phyloP scores from a whole-genome alignment of 2,329 filamentous ascomycete species.

The Amauroascus verrucosus region DNA sequence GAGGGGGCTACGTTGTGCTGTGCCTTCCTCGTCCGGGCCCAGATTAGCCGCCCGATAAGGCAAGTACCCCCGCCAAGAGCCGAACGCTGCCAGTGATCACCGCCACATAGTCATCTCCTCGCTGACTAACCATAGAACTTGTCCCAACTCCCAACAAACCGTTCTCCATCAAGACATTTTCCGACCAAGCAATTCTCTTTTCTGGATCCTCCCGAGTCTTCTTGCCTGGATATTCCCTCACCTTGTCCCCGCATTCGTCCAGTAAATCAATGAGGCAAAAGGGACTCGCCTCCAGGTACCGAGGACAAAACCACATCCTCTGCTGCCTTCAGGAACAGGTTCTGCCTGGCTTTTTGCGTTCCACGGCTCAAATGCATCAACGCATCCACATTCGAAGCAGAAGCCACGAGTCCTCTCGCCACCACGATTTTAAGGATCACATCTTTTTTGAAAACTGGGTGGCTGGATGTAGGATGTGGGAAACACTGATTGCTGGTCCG shows the following conservation, averaged over 20 bases:
- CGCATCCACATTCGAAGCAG: not conserved
- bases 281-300: not conserved
- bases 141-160: no score
- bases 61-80: not conserved
- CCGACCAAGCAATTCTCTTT: not conserved
- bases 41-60: not conserved
- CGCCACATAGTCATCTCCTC: not conserved
- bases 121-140: no score
- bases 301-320: not conserved
- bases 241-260: not conserved
- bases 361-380: not conserved
- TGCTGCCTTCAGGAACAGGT: not conserved
- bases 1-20: not conserved
- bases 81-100: not conserved
- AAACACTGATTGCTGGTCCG: no score
- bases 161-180: no score
- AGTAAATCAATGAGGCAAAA: not conserved
- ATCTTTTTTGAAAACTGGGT: no score
- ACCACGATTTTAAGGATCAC: no score
- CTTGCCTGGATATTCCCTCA: not conserved
- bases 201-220: not conserved
- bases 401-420: not conserved
- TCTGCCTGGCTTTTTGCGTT: not conserved
- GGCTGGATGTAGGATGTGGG: no score
- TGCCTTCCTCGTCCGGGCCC: not conserved